Conservation (phyloP, 202 grass and related monocot genomes). For the Cymbopogon flexuosus region DNA sequence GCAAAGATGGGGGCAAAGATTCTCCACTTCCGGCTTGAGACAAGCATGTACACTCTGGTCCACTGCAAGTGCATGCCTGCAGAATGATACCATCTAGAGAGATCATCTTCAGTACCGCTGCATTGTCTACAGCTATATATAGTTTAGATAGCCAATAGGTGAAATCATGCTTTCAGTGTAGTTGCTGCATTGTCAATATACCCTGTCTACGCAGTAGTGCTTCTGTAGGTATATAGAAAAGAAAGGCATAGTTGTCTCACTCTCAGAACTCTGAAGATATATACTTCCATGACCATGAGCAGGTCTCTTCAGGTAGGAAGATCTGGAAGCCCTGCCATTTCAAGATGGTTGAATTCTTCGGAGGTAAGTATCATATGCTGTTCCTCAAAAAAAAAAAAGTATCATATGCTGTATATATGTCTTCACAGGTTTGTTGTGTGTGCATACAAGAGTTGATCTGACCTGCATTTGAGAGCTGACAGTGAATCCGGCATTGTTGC, state of each 20-base stretch:
- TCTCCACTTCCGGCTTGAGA: conserved; percentile 49
- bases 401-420: background rate
- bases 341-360: conserved; percentile 29
- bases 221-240: conserved; percentile 22
- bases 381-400: too few relatives aligned
- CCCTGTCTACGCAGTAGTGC: conserved; percentile 1
- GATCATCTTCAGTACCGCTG: conserved; percentile 27
- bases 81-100: conserved; percentile 33
- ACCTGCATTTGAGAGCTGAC: conserved; percentile 11
- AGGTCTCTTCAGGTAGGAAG: conserved; percentile 42
- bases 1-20: conserved; percentile 45
- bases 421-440: background rate
- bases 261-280: conserved; percentile 33
- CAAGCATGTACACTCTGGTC: conserved; percentile 47
- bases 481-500: conserved; percentile 18
- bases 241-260: background rate
- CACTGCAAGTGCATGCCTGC: conserved; percentile 42
- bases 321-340: conserved; percentile 17
- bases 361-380: conserved; percentile 27
- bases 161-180: conserved; percentile 27
- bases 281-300: conserved; percentile 45
- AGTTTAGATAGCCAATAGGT: conserved; percentile 30
- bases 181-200: conserved; percentile 7
- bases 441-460: conserved; percentile 9
- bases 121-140: conserved; percentile 27